phyloP scores from a whole-genome alignment of 805 yeast species.

The Priceomyces castillae region DNA sequence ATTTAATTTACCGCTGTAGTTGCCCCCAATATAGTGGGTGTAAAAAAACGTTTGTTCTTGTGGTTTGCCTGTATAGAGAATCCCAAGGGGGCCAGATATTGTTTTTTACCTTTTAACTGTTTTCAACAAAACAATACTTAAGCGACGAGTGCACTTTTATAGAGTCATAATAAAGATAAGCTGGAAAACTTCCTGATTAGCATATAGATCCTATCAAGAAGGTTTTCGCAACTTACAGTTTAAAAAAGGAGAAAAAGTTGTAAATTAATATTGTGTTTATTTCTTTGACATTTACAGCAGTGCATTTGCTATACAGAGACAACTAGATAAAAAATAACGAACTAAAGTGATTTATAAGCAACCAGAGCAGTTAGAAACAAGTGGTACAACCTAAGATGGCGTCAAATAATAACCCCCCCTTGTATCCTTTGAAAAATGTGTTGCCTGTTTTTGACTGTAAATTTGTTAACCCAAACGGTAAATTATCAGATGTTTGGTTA shows the following conservation, averaged over 20 bases:
- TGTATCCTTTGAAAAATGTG: conserved; percentile 32
- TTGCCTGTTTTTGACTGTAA: conserved; percentile 31
- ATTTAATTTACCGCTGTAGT: too few relatives aligned
- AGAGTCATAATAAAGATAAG: neutral
- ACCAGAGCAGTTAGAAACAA: neutral
- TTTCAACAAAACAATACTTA: neutral
- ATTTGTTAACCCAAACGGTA: conserved; percentile 28
- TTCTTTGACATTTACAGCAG: neutral
- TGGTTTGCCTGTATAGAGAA: conserved; percentile 2
- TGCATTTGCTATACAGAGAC: neutral
- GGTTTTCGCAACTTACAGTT: neutral
- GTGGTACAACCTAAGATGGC: conserved; percentile 5
- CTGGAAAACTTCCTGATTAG: neutral
- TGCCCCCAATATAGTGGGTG: too few relatives aligned
- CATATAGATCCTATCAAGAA: neutral
- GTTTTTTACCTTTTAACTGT: neutral
- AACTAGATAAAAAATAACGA: neutral
- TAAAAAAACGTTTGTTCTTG: neutral
- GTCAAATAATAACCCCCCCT: conserved; percentile 22
- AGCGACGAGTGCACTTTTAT: neutral
- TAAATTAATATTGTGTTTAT: neutral
- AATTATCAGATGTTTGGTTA: conserved; percentile 32
- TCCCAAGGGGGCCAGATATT: neutral
- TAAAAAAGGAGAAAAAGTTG: neutral
- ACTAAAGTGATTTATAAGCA: neutral